phyloP scores from a whole-genome alignment of 352 stramenopile species.

The Globisporangium middletonii region DNA sequence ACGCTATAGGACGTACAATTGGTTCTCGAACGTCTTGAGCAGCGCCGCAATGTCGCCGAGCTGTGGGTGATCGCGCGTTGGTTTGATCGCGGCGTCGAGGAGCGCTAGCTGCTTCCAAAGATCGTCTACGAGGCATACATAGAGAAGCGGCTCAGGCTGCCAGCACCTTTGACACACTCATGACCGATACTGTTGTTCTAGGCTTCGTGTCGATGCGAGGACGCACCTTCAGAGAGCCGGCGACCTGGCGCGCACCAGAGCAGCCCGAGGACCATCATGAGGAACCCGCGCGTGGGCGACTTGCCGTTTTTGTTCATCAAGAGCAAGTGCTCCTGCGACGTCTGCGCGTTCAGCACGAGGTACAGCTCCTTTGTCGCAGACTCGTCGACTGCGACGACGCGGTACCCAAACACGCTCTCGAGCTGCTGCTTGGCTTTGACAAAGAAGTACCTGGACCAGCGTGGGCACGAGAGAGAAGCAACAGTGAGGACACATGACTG shows the following conservation, averaged over 20 bases:
- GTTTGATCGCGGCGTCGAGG: constrained; percentile 53
- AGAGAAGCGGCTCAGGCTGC: background rate
- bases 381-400: constrained; percentile 68
- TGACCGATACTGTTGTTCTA: too few species aligned
- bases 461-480: too few species aligned
- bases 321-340: constrained; percentile 67
- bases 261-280: constrained; percentile 82
- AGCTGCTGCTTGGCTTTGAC: constrained; percentile 70
- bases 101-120: constrained; percentile 73
- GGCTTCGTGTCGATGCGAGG: background rate
- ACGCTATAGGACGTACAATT: constrained; percentile 39
- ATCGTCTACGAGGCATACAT: constrained; percentile 31
- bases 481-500: too few species aligned
- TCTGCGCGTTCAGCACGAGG: constrained; percentile 66
- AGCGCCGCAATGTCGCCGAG: constrained; percentile 64
- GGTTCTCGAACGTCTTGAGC: constrained; percentile 75
- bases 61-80: constrained; percentile 53
- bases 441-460: constrained; percentile 51
- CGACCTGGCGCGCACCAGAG: constrained; percentile 67
- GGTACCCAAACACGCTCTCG: constrained; percentile 71
- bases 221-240: constrained; percentile 61
- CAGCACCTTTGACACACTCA: too few species aligned
- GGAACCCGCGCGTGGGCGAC: constrained; percentile 45
- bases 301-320: constrained; percentile 74
- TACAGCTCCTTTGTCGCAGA: constrained; percentile 62